Conservation (phyloP, 306 rosid species). For the Medicago arabica region DNA sequence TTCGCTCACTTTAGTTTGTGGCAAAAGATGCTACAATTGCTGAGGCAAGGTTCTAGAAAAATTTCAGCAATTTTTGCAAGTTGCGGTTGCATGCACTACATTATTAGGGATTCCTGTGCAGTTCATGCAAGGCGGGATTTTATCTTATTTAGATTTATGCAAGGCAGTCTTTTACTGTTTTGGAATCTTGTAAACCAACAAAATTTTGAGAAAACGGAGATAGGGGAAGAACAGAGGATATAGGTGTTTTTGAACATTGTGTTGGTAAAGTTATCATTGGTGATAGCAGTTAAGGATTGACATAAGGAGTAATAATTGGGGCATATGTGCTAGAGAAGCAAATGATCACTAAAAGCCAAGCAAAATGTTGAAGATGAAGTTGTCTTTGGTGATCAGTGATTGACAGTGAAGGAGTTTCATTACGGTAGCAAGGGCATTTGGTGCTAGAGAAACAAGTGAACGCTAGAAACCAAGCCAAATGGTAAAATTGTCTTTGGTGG, state of each 20-base stretch:
- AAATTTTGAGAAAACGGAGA: constrained; percentile 9
- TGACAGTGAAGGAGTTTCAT: constrained; percentile 9
- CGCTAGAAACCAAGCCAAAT: neutral
- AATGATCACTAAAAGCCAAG: neutral
- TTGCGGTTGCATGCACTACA: neutral
- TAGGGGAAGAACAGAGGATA: constrained; percentile 1
- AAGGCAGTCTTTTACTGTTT: too few species aligned
- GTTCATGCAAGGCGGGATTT: neutral
- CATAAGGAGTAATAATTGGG: neutral
- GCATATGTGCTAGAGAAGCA: constrained; percentile 5
- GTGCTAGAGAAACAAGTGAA: constrained; percentile 1
- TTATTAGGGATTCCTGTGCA: neutral
- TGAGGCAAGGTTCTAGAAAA: constrained; percentile 20
- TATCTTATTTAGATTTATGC: neutral
- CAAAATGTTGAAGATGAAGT: neutral
- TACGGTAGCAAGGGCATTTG: neutral
- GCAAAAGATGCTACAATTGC: neutral
- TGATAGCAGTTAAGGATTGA: constrained; percentile 22
- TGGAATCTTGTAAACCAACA: neutral
- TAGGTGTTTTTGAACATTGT: constrained; percentile 2
- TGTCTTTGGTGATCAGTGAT: constrained; percentile 4
- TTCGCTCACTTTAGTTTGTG: neutral
- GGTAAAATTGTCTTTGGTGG: neutral
- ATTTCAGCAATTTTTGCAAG: neutral
- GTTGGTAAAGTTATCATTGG: neutral